A percentile compares a stretch with the other conserved stretches of the same genome.
Evolutionary conservation across 2,329 filamentous ascomycete species (phyloP).

Genomic region (Talaromyces sp.): DNA sequence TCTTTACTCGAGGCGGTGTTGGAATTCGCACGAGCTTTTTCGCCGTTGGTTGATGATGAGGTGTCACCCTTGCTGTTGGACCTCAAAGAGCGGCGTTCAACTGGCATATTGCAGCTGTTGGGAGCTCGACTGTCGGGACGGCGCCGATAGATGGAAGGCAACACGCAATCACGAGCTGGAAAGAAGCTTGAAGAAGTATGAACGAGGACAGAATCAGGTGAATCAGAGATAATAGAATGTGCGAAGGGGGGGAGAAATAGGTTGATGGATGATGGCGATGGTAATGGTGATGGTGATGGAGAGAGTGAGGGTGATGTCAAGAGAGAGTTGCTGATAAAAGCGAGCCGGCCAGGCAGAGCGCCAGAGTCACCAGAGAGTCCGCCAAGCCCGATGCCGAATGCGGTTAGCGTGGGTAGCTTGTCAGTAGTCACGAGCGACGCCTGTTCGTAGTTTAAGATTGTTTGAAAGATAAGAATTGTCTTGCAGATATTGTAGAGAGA

Average conservation of each 20-base stretch:
- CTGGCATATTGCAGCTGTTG: conserved; percentile 43
- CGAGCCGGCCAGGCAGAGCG: too few relatives aligned
- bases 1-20: conserved; percentile 47
- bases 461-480: background rate
- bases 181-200: background rate
- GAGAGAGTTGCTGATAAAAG: conserved; percentile 21
- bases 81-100: conserved; percentile 48
- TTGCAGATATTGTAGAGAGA: background rate
- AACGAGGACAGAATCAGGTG: background rate
- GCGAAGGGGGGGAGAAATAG: background rate
- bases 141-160: conserved; percentile 7
- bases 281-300: conserved; percentile 2
- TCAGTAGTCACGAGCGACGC: conserved; percentile 4
- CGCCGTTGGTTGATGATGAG: conserved; percentile 49
- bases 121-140: conserved; percentile 26
- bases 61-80: conserved; percentile 49
- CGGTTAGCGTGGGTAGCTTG: conserved; percentile 12
- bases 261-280: conserved; percentile 11
- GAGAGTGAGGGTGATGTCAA: conserved; percentile 21
- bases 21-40: conserved; percentile 45
- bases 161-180: conserved; percentile 6
- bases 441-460: background rate
- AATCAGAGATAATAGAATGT: background rate
- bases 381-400: conserved; percentile 17
- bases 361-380: conserved; percentile 16